A percentile compares a stretch with the other conserved stretches of the same genome.
These are phyloP conservation scores for Leishmania lainsoni DNA, from an alignment of 208 protist species.

Conservation along the genomic window DNA sequence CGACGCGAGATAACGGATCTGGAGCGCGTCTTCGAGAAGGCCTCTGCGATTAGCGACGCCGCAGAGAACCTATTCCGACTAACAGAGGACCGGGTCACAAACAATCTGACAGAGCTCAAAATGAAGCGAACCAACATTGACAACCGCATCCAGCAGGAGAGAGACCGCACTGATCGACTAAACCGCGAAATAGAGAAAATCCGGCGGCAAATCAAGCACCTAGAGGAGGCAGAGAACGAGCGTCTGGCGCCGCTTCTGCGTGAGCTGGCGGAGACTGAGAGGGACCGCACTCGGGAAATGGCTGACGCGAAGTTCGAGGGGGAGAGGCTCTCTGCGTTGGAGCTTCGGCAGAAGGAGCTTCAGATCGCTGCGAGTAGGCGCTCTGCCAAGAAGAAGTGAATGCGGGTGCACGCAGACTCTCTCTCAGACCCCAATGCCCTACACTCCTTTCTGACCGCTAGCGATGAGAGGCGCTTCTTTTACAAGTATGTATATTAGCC, in stretches of 20 bases:
- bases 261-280: slow-evolving; percentile 54
- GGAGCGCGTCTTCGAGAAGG: slow-evolving; percentile 56
- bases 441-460: not conserved
- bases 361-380: slow-evolving; percentile 47
- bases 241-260: slow-evolving; percentile 55
- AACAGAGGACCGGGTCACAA: slow-evolving; percentile 70
- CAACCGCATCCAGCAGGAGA: slow-evolving; percentile 80
- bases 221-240: slow-evolving; percentile 73
- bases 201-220: slow-evolving; percentile 74
- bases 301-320: slow-evolving; percentile 77
- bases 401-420: not conserved
- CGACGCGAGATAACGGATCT: slow-evolving; percentile 76
- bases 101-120: slow-evolving; percentile 52
- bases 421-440: not conserved
- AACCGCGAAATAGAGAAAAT: slow-evolving; percentile 82
- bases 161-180: slow-evolving; percentile 65
- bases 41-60: slow-evolving; percentile 38
- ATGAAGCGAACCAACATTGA: slow-evolving; percentile 74
- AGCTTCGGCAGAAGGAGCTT: slow-evolving; percentile 70
- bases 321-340: slow-evolving; percentile 68
- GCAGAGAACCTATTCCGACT: slow-evolving; percentile 61
- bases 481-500: slow-evolving; percentile 9
- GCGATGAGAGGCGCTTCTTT: not conserved
- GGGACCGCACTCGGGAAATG: slow-evolving; percentile 64
- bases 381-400: slow-evolving; percentile 18